Base-by-base conservation (phyloP, 305 asterid genomes). In the Fraxinus baroniana region DNA sequence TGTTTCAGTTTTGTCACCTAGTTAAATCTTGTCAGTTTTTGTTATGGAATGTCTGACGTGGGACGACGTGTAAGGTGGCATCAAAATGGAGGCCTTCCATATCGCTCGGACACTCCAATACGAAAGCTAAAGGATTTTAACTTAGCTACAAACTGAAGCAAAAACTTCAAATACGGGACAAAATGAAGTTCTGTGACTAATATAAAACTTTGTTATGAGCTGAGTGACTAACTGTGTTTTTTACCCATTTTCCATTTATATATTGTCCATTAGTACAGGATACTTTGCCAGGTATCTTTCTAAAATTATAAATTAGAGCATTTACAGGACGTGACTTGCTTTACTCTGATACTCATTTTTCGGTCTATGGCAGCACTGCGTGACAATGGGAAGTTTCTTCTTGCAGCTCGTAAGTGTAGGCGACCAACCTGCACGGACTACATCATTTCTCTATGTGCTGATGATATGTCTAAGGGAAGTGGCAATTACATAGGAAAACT, bases 361-460 rank as follows among this genome's bases (percentile, higher is more conserved):
- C 71, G 83, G 77, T 82, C 76, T 84, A 44, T 83, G 81, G 86
- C 97, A 96, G 99, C 98, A 0, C 88, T 94, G 84, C 94, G 92
- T 4, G 98, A 93, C 85, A 94, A 93, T 36, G 99, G 99, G 52
- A 96, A 96, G 94, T 91, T 94, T 84, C 94, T 96, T 80, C 97
- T 96, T 46, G 90, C 98, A 81, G 98, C 99, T 80, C 93, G 94
- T 74, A 93, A 89, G 89, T 90, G 81, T 85, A 88, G 97, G 90
- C 90, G 93, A 44, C 82, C 98, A 36, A 96, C 98, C 46, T 93
- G 92, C 86, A 92, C 99, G 2, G 99, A 94, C 83, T 96, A 93
- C 86, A 82, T 88, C 73, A 91, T 96, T 86, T 89, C 94, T 86
- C 89, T 94, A 57, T 87, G 86, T 83, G 90, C 93, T 52, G 90